Conservation (phyloP, 2,329 filamentous ascomycete genomes). For the Arthroderma sp. region DNA sequence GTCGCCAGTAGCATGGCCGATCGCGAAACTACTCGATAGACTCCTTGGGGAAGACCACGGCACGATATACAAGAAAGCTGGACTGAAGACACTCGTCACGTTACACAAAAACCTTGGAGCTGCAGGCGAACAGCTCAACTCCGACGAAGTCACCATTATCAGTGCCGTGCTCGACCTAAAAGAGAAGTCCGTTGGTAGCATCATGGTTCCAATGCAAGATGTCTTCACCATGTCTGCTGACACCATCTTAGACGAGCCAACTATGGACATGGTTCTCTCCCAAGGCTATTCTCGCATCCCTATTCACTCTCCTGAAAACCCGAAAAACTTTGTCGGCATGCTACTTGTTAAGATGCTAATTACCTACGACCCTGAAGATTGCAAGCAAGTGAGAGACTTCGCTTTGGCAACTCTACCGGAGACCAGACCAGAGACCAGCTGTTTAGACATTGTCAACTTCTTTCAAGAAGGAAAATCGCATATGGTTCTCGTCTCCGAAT, state of each 20-base stretch:
- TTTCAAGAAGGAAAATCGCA: conserved; percentile 99
- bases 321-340: conserved; percentile 90
- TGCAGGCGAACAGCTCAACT: conserved; percentile 73
- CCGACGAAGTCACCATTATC: conserved; percentile 98
- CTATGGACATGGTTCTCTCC: conserved; percentile 85
- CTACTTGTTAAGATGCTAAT: conserved; percentile 96
- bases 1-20: conserved; percentile 82
- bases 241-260: conserved; percentile 79
- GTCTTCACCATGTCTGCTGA: conserved; percentile 96
- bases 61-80: conserved; percentile 95
- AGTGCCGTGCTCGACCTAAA: conserved; percentile 92
- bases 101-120: conserved; percentile 74
- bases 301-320: conserved; percentile 74
- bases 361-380: conserved; percentile 93
- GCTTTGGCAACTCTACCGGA: conserved; percentile 87
- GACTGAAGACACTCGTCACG: conserved; percentile 88
- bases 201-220: conserved; percentile 98
- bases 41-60: conserved; percentile 90
- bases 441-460: conserved; percentile 96
- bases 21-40: conserved; percentile 86
- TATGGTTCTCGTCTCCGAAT: conserved; percentile 91
- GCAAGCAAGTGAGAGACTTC: conserved; percentile 75
- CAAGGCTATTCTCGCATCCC: conserved; percentile 94
- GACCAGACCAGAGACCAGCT: conserved; percentile 88
- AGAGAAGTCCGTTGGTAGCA: conserved; percentile 83